Base-by-base conservation (phyloP, 208 protist species). In the Endotrypanum monterogeii region DNA sequence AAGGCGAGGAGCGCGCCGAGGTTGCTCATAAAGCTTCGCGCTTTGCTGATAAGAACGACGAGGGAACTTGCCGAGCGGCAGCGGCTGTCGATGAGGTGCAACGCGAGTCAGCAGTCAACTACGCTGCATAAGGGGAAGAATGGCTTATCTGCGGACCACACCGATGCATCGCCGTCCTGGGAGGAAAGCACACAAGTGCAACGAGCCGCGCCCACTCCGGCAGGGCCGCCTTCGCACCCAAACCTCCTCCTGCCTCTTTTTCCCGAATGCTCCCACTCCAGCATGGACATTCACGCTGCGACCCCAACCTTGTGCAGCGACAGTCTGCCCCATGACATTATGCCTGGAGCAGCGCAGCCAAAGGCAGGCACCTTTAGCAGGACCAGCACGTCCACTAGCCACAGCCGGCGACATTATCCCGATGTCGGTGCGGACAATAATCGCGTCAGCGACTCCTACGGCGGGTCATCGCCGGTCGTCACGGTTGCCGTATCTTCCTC, bases 1-100 rank as follows among this genome's bases (percentile, higher is more conserved):
- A 82, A 84, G 76, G 61, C 76, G 73, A 74, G 72, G 37, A 37
- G 61, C 30, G 83, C 73, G 0, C 71, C 76, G 46, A 61, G 67
- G 48, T 91, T 84, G 87, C 39, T 79, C 18, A 52, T 79, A n/a
- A 81, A 76, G 57, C 71, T 91, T 44, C 68, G 72, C 2, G 62
- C 76, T n/a, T 80, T 61, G 16, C 55, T 88, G 30, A 74, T 60
- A 16, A 74, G 51, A 51, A 73, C 73, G 57, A 57, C 54, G 58
- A 71, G 54, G 28, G 71, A 56, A 14, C 57, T 65, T 4, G 39
- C 35, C 30, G 44, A 58, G 39, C 51, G 61, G 56, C 44, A 37
- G 23, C 28, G 23, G 67, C 12, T 20, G n/a, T 57, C 55, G 12
- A n/a, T 52, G 20, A 72, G 71, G 48, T 56, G 48, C 46, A 57